Base-by-base conservation (phyloP, 306 rosid species). In the Casuarina equisetifolia region DNA sequence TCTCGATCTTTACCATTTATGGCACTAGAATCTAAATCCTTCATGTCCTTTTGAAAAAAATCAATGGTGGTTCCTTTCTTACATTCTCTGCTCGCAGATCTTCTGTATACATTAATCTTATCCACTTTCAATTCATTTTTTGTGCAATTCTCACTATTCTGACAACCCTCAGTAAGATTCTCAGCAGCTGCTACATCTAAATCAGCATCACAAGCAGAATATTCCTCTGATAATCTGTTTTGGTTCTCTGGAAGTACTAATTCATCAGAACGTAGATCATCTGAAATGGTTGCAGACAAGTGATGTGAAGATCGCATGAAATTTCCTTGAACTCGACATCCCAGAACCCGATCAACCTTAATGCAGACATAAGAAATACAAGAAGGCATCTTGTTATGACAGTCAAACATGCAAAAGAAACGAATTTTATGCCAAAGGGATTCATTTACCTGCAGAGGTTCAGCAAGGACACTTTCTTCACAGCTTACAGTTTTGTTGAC, bases 271-370 rank as follows among this genome's bases (percentile, higher is more conserved):
- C 72, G 83, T 49, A 85, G 84, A 58, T 84, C 87, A 77, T 83
- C 86, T 42, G 69, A 81, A 79, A 76, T 81, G 55, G 88, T 70
- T 89, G 83, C 85, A 58, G 91, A 59, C 82, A 85, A 83, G 66
- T 69, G 86, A 43, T 53, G 82, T 54, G 83, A 57, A 76, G 92
- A 80, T 69, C 82, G 79, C 50, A 50, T 75, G 72, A 81, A 74
- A 74, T 84, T 82, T 70, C 86, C 91, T 43, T 79, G 89, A 84
- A 91, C 80, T 80, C 96, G 97, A 83, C 99, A 96, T 61, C 99
- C 99, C 77, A 96, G 82, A 82, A 96, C 92, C 70, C 96, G 94
- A 84, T 92, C 99, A 75, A 96, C 97, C 99, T 96, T 89, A 74
- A 86, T 80, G 55, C 35, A 69, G 74, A 78, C 49, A 80, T 6